phyloP scores from a whole-genome alignment of 768 basidiomycete genomes.

The Boletus edulis region DNA sequence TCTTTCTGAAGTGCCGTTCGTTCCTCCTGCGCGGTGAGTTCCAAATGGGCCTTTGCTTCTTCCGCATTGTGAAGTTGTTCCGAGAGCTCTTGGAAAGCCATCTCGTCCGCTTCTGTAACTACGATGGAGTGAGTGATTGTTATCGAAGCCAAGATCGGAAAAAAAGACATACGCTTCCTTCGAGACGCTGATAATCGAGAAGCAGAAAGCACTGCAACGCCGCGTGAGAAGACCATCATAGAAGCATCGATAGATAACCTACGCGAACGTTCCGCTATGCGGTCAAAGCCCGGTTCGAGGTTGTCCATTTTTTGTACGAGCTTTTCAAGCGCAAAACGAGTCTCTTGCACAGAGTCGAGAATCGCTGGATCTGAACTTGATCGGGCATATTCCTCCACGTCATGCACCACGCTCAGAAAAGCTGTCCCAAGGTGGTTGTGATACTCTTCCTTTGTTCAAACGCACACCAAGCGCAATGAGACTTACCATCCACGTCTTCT shows the following conservation, averaged over 20 bases:
- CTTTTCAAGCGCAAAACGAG: constrained; percentile 61
- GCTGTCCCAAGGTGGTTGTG: constrained; percentile 36
- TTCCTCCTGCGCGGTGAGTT: constrained; percentile 57
- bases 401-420: constrained; percentile 59
- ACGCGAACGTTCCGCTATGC: constrained; percentile 84
- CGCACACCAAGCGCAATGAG: constrained; percentile 36
- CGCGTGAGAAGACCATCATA: neutral
- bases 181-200: constrained; percentile 69
- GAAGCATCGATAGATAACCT: constrained; percentile 24
- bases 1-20: constrained; percentile 54
- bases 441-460: neutral
- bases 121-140: constrained; percentile 6
- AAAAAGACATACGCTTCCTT: constrained; percentile 58
- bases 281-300: constrained; percentile 78
- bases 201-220: constrained; percentile 63
- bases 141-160: neutral
- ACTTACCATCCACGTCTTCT: constrained; percentile 68
- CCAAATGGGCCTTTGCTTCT: constrained; percentile 55
- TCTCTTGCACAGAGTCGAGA: constrained; percentile 57
- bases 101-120: constrained; percentile 77
- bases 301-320: constrained; percentile 75
- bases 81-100: constrained; percentile 68
- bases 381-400: constrained; percentile 58
- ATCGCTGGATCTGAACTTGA: constrained; percentile 45
- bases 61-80: constrained; percentile 63